Evolutionary conservation across 1,139 yeast genomes (phyloP).

Genomic region (Lodderomyces metapsilosis): DNA sequence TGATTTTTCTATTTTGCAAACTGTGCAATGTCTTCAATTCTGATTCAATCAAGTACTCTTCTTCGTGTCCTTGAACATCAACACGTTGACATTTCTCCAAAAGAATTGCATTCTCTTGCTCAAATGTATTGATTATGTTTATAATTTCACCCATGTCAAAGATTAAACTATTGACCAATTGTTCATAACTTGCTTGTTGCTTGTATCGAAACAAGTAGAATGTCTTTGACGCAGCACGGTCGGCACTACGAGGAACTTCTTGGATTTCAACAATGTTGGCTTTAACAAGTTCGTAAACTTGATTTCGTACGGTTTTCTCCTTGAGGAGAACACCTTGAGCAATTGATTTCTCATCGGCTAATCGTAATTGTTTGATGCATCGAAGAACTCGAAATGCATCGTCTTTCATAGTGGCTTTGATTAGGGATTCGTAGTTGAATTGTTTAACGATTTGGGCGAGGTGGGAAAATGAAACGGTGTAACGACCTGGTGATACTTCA

Average conservation of each 20-base stretch:
- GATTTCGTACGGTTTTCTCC: conserved; percentile 72
- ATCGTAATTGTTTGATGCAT: conserved; percentile 62
- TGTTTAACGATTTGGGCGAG: conserved; percentile 49
- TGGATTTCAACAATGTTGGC: conserved; percentile 71
- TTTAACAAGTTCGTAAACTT: conserved; percentile 53
- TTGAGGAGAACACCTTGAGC: conserved; percentile 73
- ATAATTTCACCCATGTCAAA: conserved; percentile 60
- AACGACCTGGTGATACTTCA: conserved; percentile 43
- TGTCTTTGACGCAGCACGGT: conserved; percentile 88
- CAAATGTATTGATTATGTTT: conserved; percentile 54
- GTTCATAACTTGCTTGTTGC: conserved; percentile 59
- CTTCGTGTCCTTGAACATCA: conserved; percentile 84
- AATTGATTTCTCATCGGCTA: conserved; percentile 84
- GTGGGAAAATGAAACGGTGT: conserved; percentile 40
- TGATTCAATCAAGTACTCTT: conserved; percentile 66
- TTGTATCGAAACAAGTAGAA: conserved; percentile 78
- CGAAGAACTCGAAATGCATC: conserved; percentile 64
- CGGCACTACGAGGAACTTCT: conserved; percentile 90
- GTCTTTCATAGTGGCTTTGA: conserved; percentile 56
- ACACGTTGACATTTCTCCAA: conserved; percentile 82
- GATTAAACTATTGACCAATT: conserved; percentile 30
- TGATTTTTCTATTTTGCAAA: conserved; percentile 57
- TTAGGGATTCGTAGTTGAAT: conserved; percentile 57
- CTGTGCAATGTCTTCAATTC: conserved; percentile 71
- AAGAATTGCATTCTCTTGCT: conserved; percentile 62